Evolutionary conservation across 495 filamentous ascomycete species (phyloP).

Genomic region (Astrocystis sublimbata): DNA sequence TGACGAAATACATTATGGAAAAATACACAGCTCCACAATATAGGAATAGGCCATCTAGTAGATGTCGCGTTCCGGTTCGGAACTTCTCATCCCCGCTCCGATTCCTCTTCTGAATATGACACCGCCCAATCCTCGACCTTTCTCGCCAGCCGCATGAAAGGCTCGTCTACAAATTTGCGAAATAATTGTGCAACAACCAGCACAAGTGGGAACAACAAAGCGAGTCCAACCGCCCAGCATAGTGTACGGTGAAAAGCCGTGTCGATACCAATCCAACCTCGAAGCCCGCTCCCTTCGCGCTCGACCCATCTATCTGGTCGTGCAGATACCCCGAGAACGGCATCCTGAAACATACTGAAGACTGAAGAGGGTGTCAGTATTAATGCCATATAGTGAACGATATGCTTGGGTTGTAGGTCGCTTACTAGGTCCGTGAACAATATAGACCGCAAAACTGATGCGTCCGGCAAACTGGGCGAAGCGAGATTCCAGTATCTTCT

Average conservation of each 20-base stretch:
- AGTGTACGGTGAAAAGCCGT: conserved; percentile 51
- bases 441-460: conserved; percentile 62
- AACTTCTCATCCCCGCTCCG: not conserved
- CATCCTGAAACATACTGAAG: conserved; percentile 50
- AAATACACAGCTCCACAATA: no score
- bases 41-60: no score
- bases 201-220: conserved; percentile 51
- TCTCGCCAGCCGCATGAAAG: conserved; percentile 56
- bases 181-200: conserved; percentile 62
- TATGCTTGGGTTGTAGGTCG: not conserved
- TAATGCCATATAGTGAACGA: no score
- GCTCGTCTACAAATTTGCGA: conserved; percentile 59
- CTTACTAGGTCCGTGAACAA: conserved; percentile 54
- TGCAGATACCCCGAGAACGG: conserved; percentile 39
- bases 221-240: conserved; percentile 53
- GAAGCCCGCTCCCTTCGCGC: conserved; percentile 41
- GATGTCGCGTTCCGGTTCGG: no score
- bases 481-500: conserved; percentile 54
- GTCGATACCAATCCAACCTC: conserved; percentile 54
- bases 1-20: no score
- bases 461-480: conserved; percentile 64
- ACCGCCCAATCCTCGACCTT: conserved; percentile 46
- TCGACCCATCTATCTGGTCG: conserved; percentile 25
- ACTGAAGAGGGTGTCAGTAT: conserved; percentile 25
- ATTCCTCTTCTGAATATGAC: not conserved